Base-by-base conservation (phyloP, 106 monocot species). In the Dioscorea zingiberensis region DNA sequence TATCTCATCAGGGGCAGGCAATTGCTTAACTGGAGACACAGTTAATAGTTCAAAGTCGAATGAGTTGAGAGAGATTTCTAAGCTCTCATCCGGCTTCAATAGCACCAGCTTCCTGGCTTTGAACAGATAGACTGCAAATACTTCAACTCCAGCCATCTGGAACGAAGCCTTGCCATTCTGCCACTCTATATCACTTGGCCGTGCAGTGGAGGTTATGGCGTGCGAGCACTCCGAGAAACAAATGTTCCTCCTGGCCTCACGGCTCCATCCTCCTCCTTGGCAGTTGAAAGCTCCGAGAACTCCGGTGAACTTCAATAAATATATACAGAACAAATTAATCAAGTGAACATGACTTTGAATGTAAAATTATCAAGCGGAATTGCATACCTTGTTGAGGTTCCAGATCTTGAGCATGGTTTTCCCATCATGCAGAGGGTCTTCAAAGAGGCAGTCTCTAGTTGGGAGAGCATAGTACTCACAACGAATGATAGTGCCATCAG, bases 261-360 rank as follows among this genome's bases (percentile, higher is more conserved):
- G 86, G 54, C 70, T 67, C 94, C 94, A 94, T 4, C 94, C 89
- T 16, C 94, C 94, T 66, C 94, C 94, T 69, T 94, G 94, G 84
- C 94, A 94, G 38, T 94, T 90, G 81, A 94, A 94, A 0, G 74
- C 81, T 25, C 94, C 94, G 14, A 94, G 61, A 22, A 90, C 94
- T 38, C 94, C 86, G 15, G 77, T 80, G 74, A 65, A 84, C 72
- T 76, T 46, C 25, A 47, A 57, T 5, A n/a, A n/a, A n/a, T 32
- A 25, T 23, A 28, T 32, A 47, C n/a, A 58, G 19, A 55, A 48
- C 9, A 48, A 48, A 22, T 17, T 21, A 47, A 47, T 46, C 26
- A 59, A 26, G 44, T 21, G 5, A 21, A 21, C 2, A 5, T 23
- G 15, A 44, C 29, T 21, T 23, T 13, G 6, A 5, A 13, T 30